Conservation (phyloP, 192 early-diverging fungal genomes). For the Rhizophagus clarus region DNA sequence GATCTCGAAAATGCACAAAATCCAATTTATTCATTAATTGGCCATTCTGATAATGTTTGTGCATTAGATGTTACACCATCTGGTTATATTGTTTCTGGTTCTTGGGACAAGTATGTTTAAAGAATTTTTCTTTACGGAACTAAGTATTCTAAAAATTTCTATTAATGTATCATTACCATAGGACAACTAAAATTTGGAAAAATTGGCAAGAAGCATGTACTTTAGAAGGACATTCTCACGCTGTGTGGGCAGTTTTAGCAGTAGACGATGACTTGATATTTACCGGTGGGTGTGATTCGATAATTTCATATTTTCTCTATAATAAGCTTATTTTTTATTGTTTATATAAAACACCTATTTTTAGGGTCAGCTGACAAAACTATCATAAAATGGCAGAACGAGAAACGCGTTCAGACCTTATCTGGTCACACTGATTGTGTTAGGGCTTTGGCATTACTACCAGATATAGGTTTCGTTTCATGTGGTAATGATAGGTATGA, state of each 20-base stretch:
- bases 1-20: constrained; percentile 60
- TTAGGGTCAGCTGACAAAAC: constrained; percentile 89
- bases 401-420: constrained; percentile 61
- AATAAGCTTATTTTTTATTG: background rate
- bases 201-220: constrained; percentile 71
- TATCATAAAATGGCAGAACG: constrained; percentile 85
- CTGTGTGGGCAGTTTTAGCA: constrained; percentile 92
- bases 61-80: constrained; percentile 63
- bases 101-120: constrained; percentile 87
- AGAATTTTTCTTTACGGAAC: background rate
- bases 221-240: constrained; percentile 75
- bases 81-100: constrained; percentile 86
- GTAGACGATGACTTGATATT: constrained; percentile 69
- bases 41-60: constrained; percentile 90
- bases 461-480: constrained; percentile 75
- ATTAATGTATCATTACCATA: constrained; percentile 32
- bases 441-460: constrained; percentile 67
- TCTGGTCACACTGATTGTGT: constrained; percentile 92
- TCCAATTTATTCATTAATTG: constrained; percentile 69
- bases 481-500: constrained; percentile 84
- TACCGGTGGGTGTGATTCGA: constrained; percentile 60
- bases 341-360: background rate
- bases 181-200: constrained; percentile 89
- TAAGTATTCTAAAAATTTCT: background rate
- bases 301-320: no score